Evolutionary conservation across 805 yeast species (phyloP).

Genomic region (Teunomyces cretensis): DNA sequence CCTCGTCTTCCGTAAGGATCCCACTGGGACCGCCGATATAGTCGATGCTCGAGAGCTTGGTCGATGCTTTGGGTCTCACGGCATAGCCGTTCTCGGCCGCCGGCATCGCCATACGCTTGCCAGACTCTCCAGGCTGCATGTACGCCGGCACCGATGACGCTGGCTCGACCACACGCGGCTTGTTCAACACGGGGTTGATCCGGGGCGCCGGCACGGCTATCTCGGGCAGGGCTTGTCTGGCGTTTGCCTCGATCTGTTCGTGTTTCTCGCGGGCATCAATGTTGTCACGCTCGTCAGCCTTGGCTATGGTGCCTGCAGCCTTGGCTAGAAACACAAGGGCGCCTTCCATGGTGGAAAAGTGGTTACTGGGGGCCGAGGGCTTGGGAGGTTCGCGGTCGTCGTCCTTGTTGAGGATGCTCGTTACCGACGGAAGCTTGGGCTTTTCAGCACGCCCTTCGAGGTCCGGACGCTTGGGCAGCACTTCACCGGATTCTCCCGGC

Average conservation of each 20-base stretch:
- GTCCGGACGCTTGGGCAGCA: background rate
- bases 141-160: slow-evolving; percentile 19
- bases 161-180: background rate
- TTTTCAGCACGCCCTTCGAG: background rate
- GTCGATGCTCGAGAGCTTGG: slow-evolving; percentile 56
- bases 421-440: slow-evolving; percentile 12
- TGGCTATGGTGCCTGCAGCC: slow-evolving; percentile 75
- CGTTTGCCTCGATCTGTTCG: slow-evolving; percentile 40
- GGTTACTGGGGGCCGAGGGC: slow-evolving; percentile 14
- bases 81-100: slow-evolving; percentile 40
- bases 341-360: slow-evolving; percentile 49
- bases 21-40: slow-evolving; percentile 58
- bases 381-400: background rate
- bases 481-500: slow-evolving; percentile 19
- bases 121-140: slow-evolving; percentile 13
- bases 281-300: slow-evolving; percentile 63
- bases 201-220: background rate
- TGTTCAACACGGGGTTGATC: background rate
- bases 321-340: slow-evolving; percentile 73
- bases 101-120: slow-evolving; percentile 40
- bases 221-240: background rate
- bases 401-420: slow-evolving; percentile 14
- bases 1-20: slow-evolving; percentile 62
- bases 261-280: slow-evolving; percentile 53
- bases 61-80: slow-evolving; percentile 48